A percentile compares a stretch with the other conserved stretches of the same genome.
Evolutionary conservation across 2,329 filamentous ascomycete species (phyloP).

Genomic region (Aspergillus awamori): DNA sequence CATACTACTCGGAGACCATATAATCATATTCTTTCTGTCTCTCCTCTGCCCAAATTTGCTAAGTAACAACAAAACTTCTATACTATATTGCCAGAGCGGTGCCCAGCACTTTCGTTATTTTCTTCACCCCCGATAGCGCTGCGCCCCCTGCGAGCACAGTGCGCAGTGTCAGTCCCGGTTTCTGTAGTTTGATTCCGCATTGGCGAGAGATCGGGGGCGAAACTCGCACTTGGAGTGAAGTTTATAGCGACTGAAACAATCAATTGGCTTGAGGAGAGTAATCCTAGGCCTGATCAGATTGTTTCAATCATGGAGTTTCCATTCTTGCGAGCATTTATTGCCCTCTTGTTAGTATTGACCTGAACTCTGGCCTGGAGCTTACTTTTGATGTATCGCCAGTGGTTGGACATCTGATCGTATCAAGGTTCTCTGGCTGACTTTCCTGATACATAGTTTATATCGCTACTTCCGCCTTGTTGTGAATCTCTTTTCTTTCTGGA

Average conservation of each 20-base stretch:
- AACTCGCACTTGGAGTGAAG: not conserved
- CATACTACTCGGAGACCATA: slow-evolving; percentile 19
- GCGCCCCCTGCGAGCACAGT: not conserved
- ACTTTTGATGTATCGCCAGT: not conserved
- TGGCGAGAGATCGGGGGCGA: not conserved
- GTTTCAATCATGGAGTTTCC: slow-evolving; percentile 40
- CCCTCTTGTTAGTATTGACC: slow-evolving; percentile 44
- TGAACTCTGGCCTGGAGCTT: slow-evolving; percentile 3
- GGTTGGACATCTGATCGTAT: no score
- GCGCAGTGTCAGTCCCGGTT: not conserved
- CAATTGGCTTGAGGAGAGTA: not conserved
- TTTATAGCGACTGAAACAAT: not conserved
- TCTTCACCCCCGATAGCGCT: not conserved
- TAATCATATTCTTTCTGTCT: slow-evolving; percentile 23
- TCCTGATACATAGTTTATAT: slow-evolving; percentile 65
- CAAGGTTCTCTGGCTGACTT: slow-evolving; percentile 8
- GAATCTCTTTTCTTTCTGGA: slow-evolving; percentile 83
- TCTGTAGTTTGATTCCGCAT: not conserved
- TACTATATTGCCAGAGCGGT: not conserved
- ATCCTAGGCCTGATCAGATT: not conserved
- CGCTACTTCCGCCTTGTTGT: slow-evolving; percentile 84
- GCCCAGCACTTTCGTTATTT: not conserved
- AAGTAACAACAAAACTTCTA: not conserved
- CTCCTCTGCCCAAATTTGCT: slow-evolving; percentile 13
- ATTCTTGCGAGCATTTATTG: slow-evolving; percentile 44